These are phyloP conservation scores for Echria macrotheca DNA, from an alignment of 495 filamentous ascomycete genomes.

Conservation along the genomic window DNA sequence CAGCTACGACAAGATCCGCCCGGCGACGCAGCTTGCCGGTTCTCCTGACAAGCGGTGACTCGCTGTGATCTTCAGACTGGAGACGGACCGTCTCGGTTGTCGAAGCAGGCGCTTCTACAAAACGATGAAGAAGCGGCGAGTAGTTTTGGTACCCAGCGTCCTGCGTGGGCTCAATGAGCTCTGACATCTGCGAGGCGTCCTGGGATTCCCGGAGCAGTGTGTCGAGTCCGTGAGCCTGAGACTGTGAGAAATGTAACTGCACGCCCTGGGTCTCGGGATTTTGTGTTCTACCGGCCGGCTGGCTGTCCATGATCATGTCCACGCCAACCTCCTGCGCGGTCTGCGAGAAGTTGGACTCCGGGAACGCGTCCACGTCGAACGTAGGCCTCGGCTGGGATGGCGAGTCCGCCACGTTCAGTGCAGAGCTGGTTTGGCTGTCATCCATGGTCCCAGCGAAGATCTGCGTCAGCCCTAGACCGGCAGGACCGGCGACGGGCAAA, in stretches of 20 bases:
- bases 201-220: constrained; percentile 34
- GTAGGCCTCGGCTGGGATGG: constrained; percentile 38
- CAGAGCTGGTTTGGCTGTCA: constrained; percentile 44
- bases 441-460: constrained; percentile 91
- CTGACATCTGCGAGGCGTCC: constrained; percentile 52
- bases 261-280: constrained; percentile 41
- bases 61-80: constrained; percentile 27
- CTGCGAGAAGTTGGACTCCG: constrained; percentile 44
- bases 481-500: constrained; percentile 49
- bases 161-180: constrained; percentile 74
- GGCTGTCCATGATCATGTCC: constrained; percentile 61
- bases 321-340: constrained; percentile 47
- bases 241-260: constrained; percentile 47
- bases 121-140: constrained; percentile 54
- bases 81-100: constrained; percentile 68
- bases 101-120: constrained; percentile 56
- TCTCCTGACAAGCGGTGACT: constrained; percentile 57
- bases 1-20: constrained; percentile 24
- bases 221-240: constrained; percentile 49
- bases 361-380: constrained; percentile 33
- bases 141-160: constrained; percentile 68
- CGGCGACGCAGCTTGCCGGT: constrained; percentile 55
- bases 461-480: constrained; percentile 73
- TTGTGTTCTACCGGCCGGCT: constrained; percentile 36
- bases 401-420: constrained; percentile 17